These are phyloP conservation scores for Triticum timopheevii DNA, from an alignment of 176 grass and related monocot genomes.

Conservation along the genomic window DNA sequence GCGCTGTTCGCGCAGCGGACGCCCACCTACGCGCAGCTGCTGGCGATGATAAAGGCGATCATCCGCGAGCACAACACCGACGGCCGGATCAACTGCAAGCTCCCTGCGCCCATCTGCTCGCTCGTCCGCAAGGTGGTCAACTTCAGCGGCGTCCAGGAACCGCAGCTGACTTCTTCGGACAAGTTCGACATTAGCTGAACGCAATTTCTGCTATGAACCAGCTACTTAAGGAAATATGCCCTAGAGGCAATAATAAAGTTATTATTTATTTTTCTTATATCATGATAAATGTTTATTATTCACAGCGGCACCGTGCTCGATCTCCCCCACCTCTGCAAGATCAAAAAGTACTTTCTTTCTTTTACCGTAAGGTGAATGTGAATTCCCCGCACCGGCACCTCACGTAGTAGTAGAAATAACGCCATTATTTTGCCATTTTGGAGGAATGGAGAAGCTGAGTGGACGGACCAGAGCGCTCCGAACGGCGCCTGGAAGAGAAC, in stretches of 20 bases:
- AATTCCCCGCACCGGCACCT: no score
- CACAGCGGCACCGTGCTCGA: constrained; percentile 87
- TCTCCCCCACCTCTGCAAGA: constrained; percentile 63
- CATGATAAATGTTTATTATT: no score
- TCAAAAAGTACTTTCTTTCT: constrained; percentile 6
- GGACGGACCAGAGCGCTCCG: constrained; percentile 23
- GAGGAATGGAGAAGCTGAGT: constrained; percentile 13
- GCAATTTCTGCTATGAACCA: background rate
- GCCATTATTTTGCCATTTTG: background rate
- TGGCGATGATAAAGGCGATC: constrained; percentile 52
- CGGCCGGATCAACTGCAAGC: background rate
- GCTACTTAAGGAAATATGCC: no score
- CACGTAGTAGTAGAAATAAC: no score
- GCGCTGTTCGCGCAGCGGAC: constrained; percentile 44
- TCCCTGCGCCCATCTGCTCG: constrained; percentile 47
- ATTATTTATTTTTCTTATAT: no score
- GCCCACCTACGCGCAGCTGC: constrained; percentile 67
- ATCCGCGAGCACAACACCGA: constrained; percentile 41
- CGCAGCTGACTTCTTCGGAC: constrained; percentile 66
- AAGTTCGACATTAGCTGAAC: constrained; percentile 60
- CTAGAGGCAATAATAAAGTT: no score
- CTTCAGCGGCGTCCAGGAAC: constrained; percentile 71
- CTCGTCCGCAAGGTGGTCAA: constrained; percentile 53
- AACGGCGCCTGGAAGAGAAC: constrained; percentile 31
- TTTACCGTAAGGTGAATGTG: no score